Conservation (phyloP, 495 filamentous ascomycete species). For the Trichodelitschia bisporula region DNA sequence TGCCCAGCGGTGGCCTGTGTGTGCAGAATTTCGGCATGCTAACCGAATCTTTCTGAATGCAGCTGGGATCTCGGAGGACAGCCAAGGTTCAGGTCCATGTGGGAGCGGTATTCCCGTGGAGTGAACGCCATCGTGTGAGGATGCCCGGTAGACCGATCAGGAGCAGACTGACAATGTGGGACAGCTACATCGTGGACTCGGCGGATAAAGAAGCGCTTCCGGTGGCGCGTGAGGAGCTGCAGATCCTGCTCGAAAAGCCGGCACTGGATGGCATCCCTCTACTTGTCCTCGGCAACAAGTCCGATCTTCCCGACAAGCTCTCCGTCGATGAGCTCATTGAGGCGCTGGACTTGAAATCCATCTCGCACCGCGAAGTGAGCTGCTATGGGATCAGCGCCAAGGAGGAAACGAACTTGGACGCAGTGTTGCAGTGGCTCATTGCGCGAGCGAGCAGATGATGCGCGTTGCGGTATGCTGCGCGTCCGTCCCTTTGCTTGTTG, state of each 20-base stretch:
- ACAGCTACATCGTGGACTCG: slow-evolving; percentile 79
- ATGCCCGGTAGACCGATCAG: slow-evolving; percentile 7
- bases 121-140: slow-evolving; percentile 89
- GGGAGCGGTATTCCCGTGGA: slow-evolving; percentile 93
- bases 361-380: slow-evolving; percentile 84
- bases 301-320: slow-evolving; percentile 65
- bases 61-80: slow-evolving; percentile 96
- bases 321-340: slow-evolving; percentile 92
- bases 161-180: not conserved
- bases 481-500: no score
- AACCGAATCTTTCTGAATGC: slow-evolving; percentile 1
- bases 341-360: slow-evolving; percentile 64
- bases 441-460: slow-evolving; percentile 45
- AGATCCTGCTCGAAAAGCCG: slow-evolving; percentile 63
- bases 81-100: slow-evolving; percentile 94
- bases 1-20: not conserved
- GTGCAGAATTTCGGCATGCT: not conserved
- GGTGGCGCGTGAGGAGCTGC: slow-evolving; percentile 79
- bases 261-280: slow-evolving; percentile 76
- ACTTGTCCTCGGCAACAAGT: slow-evolving; percentile 95
- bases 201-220: slow-evolving; percentile 60
- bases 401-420: slow-evolving; percentile 95
- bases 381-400: slow-evolving; percentile 98
- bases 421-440: slow-evolving; percentile 90
- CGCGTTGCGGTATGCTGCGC: no score